These are phyloP conservation scores for Coemansia sp. DNA, from an alignment of 192 early-diverging fungal species.

Conservation along the genomic window DNA sequence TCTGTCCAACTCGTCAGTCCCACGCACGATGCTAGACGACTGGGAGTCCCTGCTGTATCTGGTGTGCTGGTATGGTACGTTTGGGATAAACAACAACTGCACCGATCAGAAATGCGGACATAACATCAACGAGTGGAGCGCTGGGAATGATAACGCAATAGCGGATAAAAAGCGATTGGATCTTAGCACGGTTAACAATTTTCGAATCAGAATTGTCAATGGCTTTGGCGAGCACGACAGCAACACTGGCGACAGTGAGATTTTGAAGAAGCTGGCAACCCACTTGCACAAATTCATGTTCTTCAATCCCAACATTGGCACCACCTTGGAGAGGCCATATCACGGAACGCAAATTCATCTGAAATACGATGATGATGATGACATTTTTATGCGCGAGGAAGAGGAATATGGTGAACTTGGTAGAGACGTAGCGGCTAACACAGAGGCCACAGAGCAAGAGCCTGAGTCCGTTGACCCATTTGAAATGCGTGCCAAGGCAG, in stretches of 20 bases:
- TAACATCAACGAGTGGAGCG: neutral
- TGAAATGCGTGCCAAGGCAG: neutral
- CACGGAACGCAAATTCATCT: too few species aligned
- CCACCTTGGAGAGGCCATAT: neutral
- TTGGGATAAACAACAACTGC: constrained; percentile 9
- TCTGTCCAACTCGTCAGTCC: neutral
- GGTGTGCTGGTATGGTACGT: constrained; percentile 16
- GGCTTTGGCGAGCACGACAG: too few species aligned
- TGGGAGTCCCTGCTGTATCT: constrained; percentile 6
- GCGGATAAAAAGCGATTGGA: neutral
- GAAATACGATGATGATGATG: too few species aligned
- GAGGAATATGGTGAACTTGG: too few species aligned
- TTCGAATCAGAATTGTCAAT: too few species aligned
- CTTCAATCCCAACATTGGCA: neutral
- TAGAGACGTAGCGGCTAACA: too few species aligned
- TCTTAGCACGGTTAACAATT: neutral
- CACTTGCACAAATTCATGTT: neutral
- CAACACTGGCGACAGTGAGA: neutral
- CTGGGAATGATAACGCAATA: neutral
- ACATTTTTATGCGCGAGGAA: too few species aligned
- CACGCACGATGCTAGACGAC: constrained; percentile 10
- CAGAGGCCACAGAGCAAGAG: too few species aligned
- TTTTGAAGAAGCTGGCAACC: neutral
- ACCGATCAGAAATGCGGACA: neutral
- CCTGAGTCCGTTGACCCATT: neutral